These are phyloP conservation scores for Candida stauntonica DNA, from an alignment of 805 yeast genomes.

Conservation along the genomic window DNA sequence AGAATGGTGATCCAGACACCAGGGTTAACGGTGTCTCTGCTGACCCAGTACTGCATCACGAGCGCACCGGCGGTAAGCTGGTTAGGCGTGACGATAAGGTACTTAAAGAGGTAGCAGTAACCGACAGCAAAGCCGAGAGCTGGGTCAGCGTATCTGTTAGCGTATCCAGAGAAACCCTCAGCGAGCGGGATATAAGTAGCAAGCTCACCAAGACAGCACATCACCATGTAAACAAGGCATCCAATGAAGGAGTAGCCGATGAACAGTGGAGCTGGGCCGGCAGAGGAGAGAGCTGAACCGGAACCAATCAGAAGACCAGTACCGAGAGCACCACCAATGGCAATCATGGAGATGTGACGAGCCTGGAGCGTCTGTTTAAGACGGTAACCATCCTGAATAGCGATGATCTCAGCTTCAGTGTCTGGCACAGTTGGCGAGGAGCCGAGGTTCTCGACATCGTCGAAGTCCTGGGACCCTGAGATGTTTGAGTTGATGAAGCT, in stretches of 20 bases:
- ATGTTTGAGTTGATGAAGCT: conserved; percentile 1
- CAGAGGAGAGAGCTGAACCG: conserved; percentile 50
- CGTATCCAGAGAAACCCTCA: conserved; percentile 63
- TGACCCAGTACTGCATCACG: conserved; percentile 44
- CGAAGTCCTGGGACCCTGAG: conserved; percentile 5
- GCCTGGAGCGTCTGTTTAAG: conserved; percentile 37
- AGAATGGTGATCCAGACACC: conserved; percentile 56
- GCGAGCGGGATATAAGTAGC: conserved; percentile 63
- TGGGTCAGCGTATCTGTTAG: conserved; percentile 38
- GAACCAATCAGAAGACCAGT: conserved; percentile 67
- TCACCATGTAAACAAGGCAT: conserved; percentile 62
- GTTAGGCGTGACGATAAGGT: conserved; percentile 26
- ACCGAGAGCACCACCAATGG: conserved; percentile 71
- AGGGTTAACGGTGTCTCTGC: conserved; percentile 37
- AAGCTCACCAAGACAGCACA: conserved; percentile 65
- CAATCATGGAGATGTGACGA: conserved; percentile 57
- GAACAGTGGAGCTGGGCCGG: conserved; percentile 55
- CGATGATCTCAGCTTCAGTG: conserved; percentile 18
- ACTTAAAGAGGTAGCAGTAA: conserved; percentile 27
- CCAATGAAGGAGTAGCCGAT: conserved; percentile 70
- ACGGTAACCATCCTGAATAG: conserved; percentile 24
- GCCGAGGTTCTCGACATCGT: conserved; percentile 13
- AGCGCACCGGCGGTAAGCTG: conserved; percentile 62
- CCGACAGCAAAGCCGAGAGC: conserved; percentile 28
- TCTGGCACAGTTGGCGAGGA: conserved; percentile 10